Evolutionary conservation across 305 asterid genomes (phyloP), one percentile per base, ranked within the genome.

Genomic region (Andrographis paniculata): DNA sequence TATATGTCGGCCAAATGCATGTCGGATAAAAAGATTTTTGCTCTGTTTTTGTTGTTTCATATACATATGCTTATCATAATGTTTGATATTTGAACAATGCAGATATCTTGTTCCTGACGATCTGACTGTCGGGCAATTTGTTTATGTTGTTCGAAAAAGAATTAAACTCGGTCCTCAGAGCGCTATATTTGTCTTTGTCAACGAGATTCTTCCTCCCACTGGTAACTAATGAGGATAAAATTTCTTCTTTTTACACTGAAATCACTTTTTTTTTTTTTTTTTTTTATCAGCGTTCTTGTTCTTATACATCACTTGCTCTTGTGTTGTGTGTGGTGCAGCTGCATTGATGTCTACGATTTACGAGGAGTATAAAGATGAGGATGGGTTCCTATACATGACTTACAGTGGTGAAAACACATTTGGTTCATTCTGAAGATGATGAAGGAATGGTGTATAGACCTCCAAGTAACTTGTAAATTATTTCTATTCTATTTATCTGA

Each of bases 391-490:
- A 0, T 85, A 89, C 86, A 85, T 89, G 98, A 89, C 93, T 52
- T 89, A 89, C 84, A 89, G 98, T 49, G 98, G 98, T 3, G 98
- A 89, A 75, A 89, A 89, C 49, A 85, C 98, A 14, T 89, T 89
- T 27, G 98, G 98, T 49, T 74, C 60, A 6, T 60, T 71, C 74
- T 78, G 81, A 87, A 64, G 24, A n/a, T n/a, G n/a, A n/a, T n/a
- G n/a, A n/a, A n/a, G n/a, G n/a, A n/a, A n/a, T n/a, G n/a, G n/a
- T n/a, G n/a, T n/a, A n/a, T n/a, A n/a, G n/a, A n/a, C n/a, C n/a
- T n/a, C n/a, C n/a, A n/a, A n/a, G n/a, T n/a, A n/a, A n/a, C n/a
- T n/a, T n/a, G n/a, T n/a, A n/a, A n/a, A n/a, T n/a, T n/a, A n/a
- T n/a, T n/a, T n/a, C n/a, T n/a, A n/a, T n/a, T n/a, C n/a, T n/a